Evolutionary conservation across 768 basidiomycete species (phyloP), one percentile per base, ranked within the genome.

Genomic region (Nevesoporus exiguus): DNA sequence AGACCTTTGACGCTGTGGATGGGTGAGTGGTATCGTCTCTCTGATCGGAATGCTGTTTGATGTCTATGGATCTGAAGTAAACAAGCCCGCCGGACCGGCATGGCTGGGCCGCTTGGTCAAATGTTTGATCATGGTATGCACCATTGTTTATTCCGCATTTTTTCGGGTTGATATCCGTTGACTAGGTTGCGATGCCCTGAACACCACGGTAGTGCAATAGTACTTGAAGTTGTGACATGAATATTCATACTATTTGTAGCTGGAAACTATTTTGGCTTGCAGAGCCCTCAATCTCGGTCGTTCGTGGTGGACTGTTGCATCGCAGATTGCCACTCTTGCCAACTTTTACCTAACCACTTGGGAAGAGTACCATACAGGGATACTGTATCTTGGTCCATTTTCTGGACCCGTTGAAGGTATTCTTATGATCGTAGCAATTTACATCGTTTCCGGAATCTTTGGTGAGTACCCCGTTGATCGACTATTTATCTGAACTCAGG

Each of bases 341-440:
- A 88, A 81, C 67, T 89, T 89, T 68, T 88, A 88, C 68, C 72
- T 88, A 37, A 83, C 84, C 2, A 88, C 86, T 19, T 88, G 85
- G 85, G 86, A 86, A 60, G 82, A 96, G 70, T 93, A 90, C 63
- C 89, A 98, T 61, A 98, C 95, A 2, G 91, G 95, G 25, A 85
- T 89, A 59, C 76, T 98, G 15, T 99, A 86, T 76, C 85, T 99
- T 17, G 93, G 91, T 9, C 82, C 87, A 31, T 96, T 96, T 71
- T 96, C 93, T 15, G 96, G 97, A 0, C 96, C 97, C 0, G 90
- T 98, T 2, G 97, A 98, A 70, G 97, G 97, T 7, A 96, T 98
- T 60, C 74, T 99, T 33, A 80, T 98, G 71, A 86, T 98, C 51
- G 76, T 86, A 25, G 67, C 61, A 9, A 85, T 98, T 51, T 98